phyloP scores from a whole-genome alignment of 108 stramenopile genomes.

The Conticribra guillardii region DNA sequence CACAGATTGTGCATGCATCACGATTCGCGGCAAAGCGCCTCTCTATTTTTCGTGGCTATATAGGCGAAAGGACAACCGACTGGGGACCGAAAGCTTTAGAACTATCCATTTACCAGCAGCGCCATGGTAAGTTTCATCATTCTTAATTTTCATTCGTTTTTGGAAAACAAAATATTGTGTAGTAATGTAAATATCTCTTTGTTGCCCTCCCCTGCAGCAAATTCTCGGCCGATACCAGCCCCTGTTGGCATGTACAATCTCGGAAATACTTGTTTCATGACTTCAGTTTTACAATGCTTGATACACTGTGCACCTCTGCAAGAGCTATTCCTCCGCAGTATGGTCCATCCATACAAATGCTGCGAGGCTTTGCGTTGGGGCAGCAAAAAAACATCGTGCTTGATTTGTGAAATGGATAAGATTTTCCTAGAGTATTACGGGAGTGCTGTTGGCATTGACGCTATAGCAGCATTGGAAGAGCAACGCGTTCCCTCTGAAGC shows the following conservation, averaged over 20 bases:
- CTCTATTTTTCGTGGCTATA: conserved; percentile 44
- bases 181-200: too few species aligned
- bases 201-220: conserved; percentile 12
- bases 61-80: conserved; percentile 13
- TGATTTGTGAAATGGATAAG: conserved; percentile 79
- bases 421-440: conserved; percentile 76
- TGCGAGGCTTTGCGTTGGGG: conserved; percentile 48
- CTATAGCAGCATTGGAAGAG: conserved; percentile 46
- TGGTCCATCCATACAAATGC: conserved; percentile 53
- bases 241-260: conserved; percentile 90
- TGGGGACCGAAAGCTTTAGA: conserved; percentile 40
- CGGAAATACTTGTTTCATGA: conserved; percentile 91
- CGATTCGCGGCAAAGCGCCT: conserved; percentile 49
- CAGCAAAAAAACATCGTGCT: conserved; percentile 47
- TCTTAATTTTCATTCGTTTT: too few species aligned
- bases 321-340: conserved; percentile 64
- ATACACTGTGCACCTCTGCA: conserved; percentile 72
- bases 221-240: conserved; percentile 39
- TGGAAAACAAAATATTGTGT: too few species aligned
- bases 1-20: conserved; percentile 58
- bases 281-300: conserved; percentile 81
- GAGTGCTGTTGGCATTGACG: conserved; percentile 61
- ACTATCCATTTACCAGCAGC: conserved; percentile 19
- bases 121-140: conserved; percentile 42
- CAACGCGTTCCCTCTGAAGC: background rate